Conservation (phyloP, 176 grass and related monocot genomes). For the Bolboschoenus planiculmis region DNA sequence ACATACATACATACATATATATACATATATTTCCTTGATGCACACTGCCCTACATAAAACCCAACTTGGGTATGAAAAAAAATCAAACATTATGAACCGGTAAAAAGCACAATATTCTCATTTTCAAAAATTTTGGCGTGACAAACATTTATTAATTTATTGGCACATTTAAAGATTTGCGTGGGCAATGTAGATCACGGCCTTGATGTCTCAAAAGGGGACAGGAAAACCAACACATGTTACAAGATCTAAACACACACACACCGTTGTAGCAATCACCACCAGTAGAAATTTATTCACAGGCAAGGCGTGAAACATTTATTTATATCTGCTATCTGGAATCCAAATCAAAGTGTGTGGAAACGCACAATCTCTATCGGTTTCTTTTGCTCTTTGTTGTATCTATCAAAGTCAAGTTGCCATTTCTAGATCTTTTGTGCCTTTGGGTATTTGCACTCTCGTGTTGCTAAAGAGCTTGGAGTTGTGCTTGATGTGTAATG, state of each 20-base stretch:
- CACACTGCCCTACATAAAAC: not conserved
- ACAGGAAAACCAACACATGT: not conserved
- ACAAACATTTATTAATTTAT: conserved; percentile 3
- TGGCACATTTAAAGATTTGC: not conserved
- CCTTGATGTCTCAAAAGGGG: not conserved
- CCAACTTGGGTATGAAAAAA: not conserved
- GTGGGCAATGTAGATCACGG: not conserved
- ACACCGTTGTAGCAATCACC: conserved; percentile 10
- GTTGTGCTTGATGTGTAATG: too few relatives aligned
- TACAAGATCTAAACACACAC: not conserved
- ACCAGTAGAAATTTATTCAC: conserved; percentile 13
- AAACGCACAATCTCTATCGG: not conserved
- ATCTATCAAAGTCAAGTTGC: not conserved
- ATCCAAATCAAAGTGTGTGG: too few relatives aligned
- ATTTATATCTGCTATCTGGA: conserved; percentile 15
- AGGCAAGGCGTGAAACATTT: conserved; percentile 34
- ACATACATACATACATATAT: too few relatives aligned
- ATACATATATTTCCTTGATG: not conserved
- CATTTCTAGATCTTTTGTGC: not conserved
- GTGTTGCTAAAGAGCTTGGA: not conserved
- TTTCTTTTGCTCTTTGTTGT: not conserved
- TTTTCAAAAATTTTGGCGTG: not conserved
- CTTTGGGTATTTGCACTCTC: not conserved
- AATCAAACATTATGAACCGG: not conserved
- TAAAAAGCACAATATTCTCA: not conserved